Base-by-base conservation (phyloP, 805 yeast species). In the Sungouiella blattae region DNA sequence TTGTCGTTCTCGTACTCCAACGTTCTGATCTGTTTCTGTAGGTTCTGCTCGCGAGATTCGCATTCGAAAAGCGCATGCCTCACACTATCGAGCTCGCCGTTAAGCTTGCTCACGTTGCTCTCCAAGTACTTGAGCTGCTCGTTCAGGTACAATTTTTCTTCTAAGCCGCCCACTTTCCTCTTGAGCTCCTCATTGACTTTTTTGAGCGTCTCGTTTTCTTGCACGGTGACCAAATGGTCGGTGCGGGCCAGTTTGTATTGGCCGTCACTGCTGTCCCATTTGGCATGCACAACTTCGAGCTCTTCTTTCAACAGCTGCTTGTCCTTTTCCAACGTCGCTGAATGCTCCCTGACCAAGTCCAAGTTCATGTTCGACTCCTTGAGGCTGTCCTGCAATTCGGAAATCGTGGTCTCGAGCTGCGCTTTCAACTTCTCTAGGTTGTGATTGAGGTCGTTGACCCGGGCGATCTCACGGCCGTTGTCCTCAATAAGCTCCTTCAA, bases 171-270 rank as follows among this genome's bases (percentile, higher is more conserved):
- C 8, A 76, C 61, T 44, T 75, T 74, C 11, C 40, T 37, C 34
- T 62, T 68, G 42, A 83, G 57, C 32, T 78, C 77, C 23, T 59
- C 58, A 47, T 81, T 78, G 40, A 69, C 71, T 41, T 69, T 79
- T 18, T 73, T 75, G 28, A 83, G 52, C 1, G 83, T 73, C 48
- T 78, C 79, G 49, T 80, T 83, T 51, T 84, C 93, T 55, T 84
- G 87, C 16, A 67, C 60, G 4, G 79, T 57, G 32, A 78, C 76
- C 37, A 80, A 62, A 26, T 74, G 70, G 30, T 77, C 77, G 29
- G 73, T 73, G 40, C 78, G 53, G 22, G 66, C 46, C 12, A 50
- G 57, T 33, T 58, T 65, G 43, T 60, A 67, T 33, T 62, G 35
- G 16, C 35, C 35, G 26, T 47, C 50, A 21, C 70, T 39, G 43